Base-by-base conservation (phyloP, 768 basidiomycete genomes). In the Suillus alpinus region DNA sequence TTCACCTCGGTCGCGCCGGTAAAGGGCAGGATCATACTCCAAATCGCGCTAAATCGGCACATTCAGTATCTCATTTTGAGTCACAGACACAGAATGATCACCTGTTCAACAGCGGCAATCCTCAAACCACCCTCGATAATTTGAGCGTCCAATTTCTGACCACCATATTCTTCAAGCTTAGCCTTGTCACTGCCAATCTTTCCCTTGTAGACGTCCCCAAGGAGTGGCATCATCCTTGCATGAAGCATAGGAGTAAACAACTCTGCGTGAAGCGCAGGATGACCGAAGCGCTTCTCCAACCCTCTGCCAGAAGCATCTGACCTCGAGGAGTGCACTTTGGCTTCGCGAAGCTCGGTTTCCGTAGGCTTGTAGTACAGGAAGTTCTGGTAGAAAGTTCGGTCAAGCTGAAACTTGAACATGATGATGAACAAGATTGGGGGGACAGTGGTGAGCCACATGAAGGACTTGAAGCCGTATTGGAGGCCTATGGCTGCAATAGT, bases 281-380 rank as follows among this genome's bases (percentile, higher is more conserved):
- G 97, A 1, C 95, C 92, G 76, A 98, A 99, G 32, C 96, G 88
- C 71, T 88, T 94, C 77, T 88, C 88, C 34, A 98, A 84, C 37
- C 90, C 84, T 69, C 89, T 82, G 58, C 88, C 81, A 40, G 81
- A 80, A 60, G 82, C 78, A 71, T 98, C 95, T 1, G 85, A 82
- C 51, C 86, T 85, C 57, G 89, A 85, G 0, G 93, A 92, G 68
- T 94, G 83, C 3, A 95, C 82, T 66, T 92, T 87, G 51, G 88
- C 86, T 43, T 80, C 70, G 12, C 83, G 83, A 43, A 95, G 78
- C 72, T 98, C 95, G 2, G 84, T 77, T 41, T 91, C 86, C 2
- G 86, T 83, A 3, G 97, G 95, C n/a, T 83, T 85, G 76, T 89
- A 98, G 78, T 86, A 95, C 50, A 80, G 80, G 84, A 95, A 97